Base-by-base conservation (phyloP, 2,329 filamentous ascomycete genomes). In the Dactylellina haptotyla region DNA sequence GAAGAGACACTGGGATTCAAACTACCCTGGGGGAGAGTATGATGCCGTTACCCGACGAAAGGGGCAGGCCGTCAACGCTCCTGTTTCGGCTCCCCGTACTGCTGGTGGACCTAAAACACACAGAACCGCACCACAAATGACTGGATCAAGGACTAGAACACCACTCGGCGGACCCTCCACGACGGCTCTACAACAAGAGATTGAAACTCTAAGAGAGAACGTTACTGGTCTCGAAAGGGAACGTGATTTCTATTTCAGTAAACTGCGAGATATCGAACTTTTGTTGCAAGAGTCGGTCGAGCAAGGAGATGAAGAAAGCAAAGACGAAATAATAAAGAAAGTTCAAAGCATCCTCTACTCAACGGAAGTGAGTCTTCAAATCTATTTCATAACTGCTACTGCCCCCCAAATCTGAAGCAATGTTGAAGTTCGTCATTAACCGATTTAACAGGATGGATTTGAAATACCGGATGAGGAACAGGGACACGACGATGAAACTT, bases 191-290 rank as follows among this genome's bases (percentile, higher is more conserved):
- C 87, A 91, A 80, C 87, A 90, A 80, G 95, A 98, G 85, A 95
- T 96, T 80, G 86, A 87, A 43, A 91, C 90, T 26, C 86, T 98
- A 77, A 97, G 97, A 85, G 94, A 98, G 84, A 97, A 92, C 0
- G 94, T 99, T n/a, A 86, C 88, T 10, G 95, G 95, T 0, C 85
- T 99, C 43, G 95, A 99, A 85, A 90, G 95, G 78, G 95, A 99
- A 84, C 87, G 95, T 54, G 95, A 99, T 81, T 99, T 99, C 81
- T 99, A 99, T 85, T 99, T 99, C 83, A 96, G 92, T 86, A 99
- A 99, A 85, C 86, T 99, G 76, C 87, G 95, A 71, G 95, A 99
- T 80, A 99, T 99, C 78, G 95, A 99, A 83, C 84, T 99, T 76
- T 84, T 99, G 78, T 87, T 99, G 63, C 95, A 99, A 84, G 90